Percentiles rank a stretch among this genome's conserved stretches.
Evolutionary conservation across 2,329 filamentous ascomycete genomes (phyloP).

Genomic region (Metarhizium sp.): DNA sequence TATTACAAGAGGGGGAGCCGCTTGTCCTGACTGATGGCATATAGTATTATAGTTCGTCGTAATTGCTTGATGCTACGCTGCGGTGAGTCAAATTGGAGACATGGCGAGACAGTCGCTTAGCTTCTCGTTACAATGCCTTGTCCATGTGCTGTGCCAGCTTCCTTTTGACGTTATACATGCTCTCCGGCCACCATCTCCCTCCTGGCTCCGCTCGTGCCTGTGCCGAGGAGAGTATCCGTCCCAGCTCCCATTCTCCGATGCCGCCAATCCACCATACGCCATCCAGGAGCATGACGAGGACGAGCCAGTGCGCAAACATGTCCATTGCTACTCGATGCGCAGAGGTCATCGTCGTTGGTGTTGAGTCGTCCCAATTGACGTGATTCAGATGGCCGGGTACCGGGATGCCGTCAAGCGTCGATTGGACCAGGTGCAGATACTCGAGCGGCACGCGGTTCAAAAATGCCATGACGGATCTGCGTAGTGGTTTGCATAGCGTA

Average conservation of each 20-base stretch:
- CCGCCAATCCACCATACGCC: slow-evolving; percentile 31
- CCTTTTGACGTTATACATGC: slow-evolving; percentile 17
- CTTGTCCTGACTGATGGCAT: too few species aligned
- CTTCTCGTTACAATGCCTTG: background rate
- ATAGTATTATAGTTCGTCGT: too few species aligned
- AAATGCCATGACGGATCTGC: slow-evolving; percentile 30
- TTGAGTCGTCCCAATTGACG: background rate
- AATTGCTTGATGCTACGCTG: too few species aligned
- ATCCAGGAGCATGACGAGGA: slow-evolving; percentile 26
- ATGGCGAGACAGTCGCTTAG: background rate
- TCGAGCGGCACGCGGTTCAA: slow-evolving; percentile 25
- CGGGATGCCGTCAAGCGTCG: slow-evolving; percentile 16
- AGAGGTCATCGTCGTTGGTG: background rate
- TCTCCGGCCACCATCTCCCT: slow-evolving; percentile 25
- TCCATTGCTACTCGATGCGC: slow-evolving; percentile 21
- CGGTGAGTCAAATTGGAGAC: too few species aligned
- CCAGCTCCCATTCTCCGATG: slow-evolving; percentile 25
- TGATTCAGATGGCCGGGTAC: background rate
- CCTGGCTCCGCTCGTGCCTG: background rate
- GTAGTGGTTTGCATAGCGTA: slow-evolving; percentile 18
- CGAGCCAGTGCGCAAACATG: slow-evolving; percentile 30
- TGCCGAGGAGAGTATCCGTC: slow-evolving; percentile 14
- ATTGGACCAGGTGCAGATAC: slow-evolving; percentile 25
- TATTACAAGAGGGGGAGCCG: too few species aligned
- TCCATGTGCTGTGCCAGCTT: background rate